Evolutionary conservation across 371 early-diverging fungal species (phyloP), one percentile per base, ranked within the genome.

Genomic region (Apophysomyces elegans): DNA sequence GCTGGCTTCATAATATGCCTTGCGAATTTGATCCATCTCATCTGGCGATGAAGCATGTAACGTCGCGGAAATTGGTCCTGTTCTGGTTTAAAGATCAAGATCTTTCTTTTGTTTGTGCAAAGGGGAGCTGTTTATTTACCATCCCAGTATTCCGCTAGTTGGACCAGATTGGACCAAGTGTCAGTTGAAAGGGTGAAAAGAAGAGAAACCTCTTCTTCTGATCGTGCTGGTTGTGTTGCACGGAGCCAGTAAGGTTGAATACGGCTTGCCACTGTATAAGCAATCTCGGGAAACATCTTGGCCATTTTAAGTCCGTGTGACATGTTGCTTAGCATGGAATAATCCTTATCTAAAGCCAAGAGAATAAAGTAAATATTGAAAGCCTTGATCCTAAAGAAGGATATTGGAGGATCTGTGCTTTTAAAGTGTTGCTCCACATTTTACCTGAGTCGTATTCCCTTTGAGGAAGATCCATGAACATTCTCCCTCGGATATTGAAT

Each of bases 41-140:
- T 78, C 76, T 16, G 70, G 61, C n/a, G 56, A 32, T n/a, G 67
- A 58, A n/a, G 72, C 50, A 58, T 77, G 80, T 59, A 83, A 38
- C 8, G 77, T 76, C 3, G 73, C 83, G 8, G 83, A 83, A 36
- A 83, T 74, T 12, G 80, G 83, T 4, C 80, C 83, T 81, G 47
- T 32, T 7, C 12, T 11, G 13, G 13, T 41, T 11, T 41, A 4
- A 41, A 41, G 5, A 8, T 41, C 41, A 41, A 41, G 41, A 41
- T 41, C 13, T 8, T 41, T 41, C 8, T 13, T 26, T 26, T 26
- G 32, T 26, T 26, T 26, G 13, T 13, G 13, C 41, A 13, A 41
- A 41, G 1, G 41, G 41, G 41, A 13, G 41, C 21, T 50, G n/a
- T 9, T 37, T 32, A 21, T 16, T 71, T 65, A 81, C 81, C 82